Percentiles rank a stretch among this genome's conserved stretches.
phyloP scores from a whole-genome alignment of 73 alveolate species.

The Paramecium tetraurelia region DNA sequence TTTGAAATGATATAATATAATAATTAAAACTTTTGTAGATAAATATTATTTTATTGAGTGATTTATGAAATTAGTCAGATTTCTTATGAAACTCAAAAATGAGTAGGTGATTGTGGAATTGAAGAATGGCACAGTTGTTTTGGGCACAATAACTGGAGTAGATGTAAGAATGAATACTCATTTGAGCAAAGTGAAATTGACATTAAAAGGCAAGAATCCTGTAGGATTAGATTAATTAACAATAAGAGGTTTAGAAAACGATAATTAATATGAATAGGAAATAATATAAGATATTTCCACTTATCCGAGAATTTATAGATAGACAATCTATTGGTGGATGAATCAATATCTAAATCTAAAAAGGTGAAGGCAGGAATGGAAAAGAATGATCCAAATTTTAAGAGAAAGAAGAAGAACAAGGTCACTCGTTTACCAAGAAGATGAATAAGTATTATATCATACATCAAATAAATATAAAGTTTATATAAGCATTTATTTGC shows the following conservation, averaged over 20 bases:
- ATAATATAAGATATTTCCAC: conserved; percentile 90
- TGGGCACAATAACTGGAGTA: conserved; percentile 94
- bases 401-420: conserved; percentile 46
- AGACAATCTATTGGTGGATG: conserved; percentile 62
- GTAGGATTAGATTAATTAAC: conserved; percentile 96
- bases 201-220: conserved; percentile 96
- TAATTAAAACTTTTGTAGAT: background rate
- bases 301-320: conserved; percentile 83
- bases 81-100: conserved; percentile 94
- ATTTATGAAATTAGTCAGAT: conserved; percentile 90
- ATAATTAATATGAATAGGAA: conserved; percentile 45
- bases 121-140: conserved; percentile 98
- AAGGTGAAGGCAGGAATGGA: conserved; percentile 52
- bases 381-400: conserved; percentile 46
- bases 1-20: background rate
- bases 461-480: background rate
- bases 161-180: conserved; percentile 97
- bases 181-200: conserved; percentile 91
- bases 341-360: conserved; percentile 44
- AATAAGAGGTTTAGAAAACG: conserved; percentile 82
- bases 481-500: background rate
- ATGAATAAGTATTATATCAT: background rate
- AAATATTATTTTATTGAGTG: conserved; percentile 1
- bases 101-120: conserved; percentile 98
- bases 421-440: conserved; percentile 49